Conservation (phyloP, 2,329 filamentous ascomycete genomes). For the Apiospora kogelbergensis region DNA sequence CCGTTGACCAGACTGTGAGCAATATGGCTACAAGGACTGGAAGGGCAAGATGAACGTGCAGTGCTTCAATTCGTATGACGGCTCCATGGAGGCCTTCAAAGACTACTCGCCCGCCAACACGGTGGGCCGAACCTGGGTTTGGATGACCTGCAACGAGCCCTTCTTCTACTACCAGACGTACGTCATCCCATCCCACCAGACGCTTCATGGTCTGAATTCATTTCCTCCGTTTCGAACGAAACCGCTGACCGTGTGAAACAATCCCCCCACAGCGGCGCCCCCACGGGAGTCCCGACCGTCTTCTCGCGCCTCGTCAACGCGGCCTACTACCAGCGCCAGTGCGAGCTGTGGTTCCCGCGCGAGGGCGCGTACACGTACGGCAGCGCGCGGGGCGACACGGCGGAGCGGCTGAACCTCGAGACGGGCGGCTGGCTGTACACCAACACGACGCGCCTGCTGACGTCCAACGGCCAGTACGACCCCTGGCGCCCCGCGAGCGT, state of each 20-base stretch:
- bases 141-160: slow-evolving; percentile 65
- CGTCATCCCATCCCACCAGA: slow-evolving; percentile 17
- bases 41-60: slow-evolving; percentile 37
- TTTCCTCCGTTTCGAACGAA: not conserved
- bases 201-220: not conserved
- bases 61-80: slow-evolving; percentile 57
- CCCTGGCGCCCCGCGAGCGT: slow-evolving; percentile 59
- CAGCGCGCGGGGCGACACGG: slow-evolving; percentile 43
- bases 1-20: slow-evolving; percentile 33
- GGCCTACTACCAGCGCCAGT: slow-evolving; percentile 57
- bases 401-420: slow-evolving; percentile 47
- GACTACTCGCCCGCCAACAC: slow-evolving; percentile 47
- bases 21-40: slow-evolving; percentile 47
- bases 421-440: slow-evolving; percentile 57
- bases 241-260: slow-evolving; percentile 11
- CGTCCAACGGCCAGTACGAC: slow-evolving; percentile 59
- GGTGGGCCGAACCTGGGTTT: slow-evolving; percentile 54
- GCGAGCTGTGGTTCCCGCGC: slow-evolving; percentile 50
- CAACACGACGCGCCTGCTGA: slow-evolving; percentile 54
- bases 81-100: slow-evolving; percentile 47
- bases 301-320: slow-evolving; percentile 50
- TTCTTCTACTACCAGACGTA: slow-evolving; percentile 56
- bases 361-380: slow-evolving; percentile 50
- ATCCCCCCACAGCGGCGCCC: slow-evolving; percentile 41
- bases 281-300: slow-evolving; percentile 41